A percentile compares a stretch with the other conserved stretches of the same genome.
Evolutionary conservation across 2,329 filamentous ascomycete species (phyloP).

Genomic region (Fonsecaea multimorphosa): DNA sequence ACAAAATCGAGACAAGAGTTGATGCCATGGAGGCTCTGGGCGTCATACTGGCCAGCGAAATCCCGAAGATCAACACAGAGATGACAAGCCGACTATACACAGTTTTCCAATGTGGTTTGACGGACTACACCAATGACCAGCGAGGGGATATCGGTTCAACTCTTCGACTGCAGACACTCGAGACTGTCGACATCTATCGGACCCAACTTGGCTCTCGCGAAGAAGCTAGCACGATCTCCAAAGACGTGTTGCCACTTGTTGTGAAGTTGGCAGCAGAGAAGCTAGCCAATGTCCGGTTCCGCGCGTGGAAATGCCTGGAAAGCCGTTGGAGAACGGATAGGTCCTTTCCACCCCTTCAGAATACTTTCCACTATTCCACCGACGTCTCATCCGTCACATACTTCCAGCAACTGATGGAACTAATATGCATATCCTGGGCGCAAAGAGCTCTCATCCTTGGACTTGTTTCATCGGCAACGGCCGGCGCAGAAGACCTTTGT

Average conservation of each 20-base stretch:
- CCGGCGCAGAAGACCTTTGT: slow-evolving; percentile 53
- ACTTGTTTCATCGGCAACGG: slow-evolving; percentile 52
- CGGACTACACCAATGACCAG: slow-evolving; percentile 90
- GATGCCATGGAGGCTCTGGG: slow-evolving; percentile 35
- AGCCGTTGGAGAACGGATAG: slow-evolving; percentile 44
- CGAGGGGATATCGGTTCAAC: slow-evolving; percentile 89
- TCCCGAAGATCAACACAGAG: background rate
- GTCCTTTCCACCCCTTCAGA: slow-evolving; percentile 9
- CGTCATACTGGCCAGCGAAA: slow-evolving; percentile 19
- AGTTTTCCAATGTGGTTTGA: slow-evolving; percentile 58
- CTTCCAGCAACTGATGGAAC: slow-evolving; percentile 49
- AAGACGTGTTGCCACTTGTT: slow-evolving; percentile 45
- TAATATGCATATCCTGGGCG: slow-evolving; percentile 48
- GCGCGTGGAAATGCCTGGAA: slow-evolving; percentile 54
- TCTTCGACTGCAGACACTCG: slow-evolving; percentile 79
- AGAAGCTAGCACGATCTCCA: slow-evolving; percentile 2
- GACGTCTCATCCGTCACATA: slow-evolving; percentile 53
- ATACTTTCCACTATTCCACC: slow-evolving; percentile 50
- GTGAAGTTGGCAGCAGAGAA: slow-evolving; percentile 84
- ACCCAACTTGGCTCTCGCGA: slow-evolving; percentile 30
- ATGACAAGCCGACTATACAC: slow-evolving; percentile 23
- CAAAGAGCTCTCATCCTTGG: slow-evolving; percentile 50
- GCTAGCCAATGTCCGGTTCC: slow-evolving; percentile 79
- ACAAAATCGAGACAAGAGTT: slow-evolving; percentile 38
- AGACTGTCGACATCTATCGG: slow-evolving; percentile 59